Conservation (phyloP, 768 basidiomycete genomes). For the Rhodotorula toruloides region DNA sequence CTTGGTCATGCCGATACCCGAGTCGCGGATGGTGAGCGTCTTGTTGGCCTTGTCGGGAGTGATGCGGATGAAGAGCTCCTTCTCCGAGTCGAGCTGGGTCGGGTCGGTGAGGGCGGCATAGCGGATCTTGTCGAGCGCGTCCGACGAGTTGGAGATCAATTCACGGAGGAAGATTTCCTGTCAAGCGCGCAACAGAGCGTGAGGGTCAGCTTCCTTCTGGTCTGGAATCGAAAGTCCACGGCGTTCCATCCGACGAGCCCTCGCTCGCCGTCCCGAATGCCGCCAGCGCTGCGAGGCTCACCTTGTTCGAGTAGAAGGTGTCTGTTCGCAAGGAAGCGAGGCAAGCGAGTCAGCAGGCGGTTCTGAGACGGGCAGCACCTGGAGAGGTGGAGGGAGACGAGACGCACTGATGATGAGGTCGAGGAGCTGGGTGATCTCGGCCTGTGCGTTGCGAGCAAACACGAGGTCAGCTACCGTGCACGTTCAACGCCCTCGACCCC, state of each 20-base stretch:
- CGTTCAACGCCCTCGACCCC: no score
- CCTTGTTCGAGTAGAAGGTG: slow-evolving; percentile 99
- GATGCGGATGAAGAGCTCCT: slow-evolving; percentile 92
- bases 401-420: slow-evolving; percentile 95
- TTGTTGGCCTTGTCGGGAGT: slow-evolving; percentile 94
- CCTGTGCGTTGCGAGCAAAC: no score
- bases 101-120: slow-evolving; percentile 94
- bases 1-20: slow-evolving; percentile 99
- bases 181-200: not conserved
- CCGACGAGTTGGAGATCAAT: slow-evolving; percentile 91
- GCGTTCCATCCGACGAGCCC: no score
- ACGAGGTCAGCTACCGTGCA: no score
- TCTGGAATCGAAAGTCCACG: no score
- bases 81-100: slow-evolving; percentile 76
- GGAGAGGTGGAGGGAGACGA: not conserved
- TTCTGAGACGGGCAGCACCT: not conserved
- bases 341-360: not conserved
- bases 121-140: slow-evolving; percentile 98
- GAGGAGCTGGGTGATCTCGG: slow-evolving; percentile 97
- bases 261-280: not conserved
- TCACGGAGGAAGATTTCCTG: slow-evolving; percentile 87
- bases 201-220: not conserved
- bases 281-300: slow-evolving; percentile 44
- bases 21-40: slow-evolving; percentile 80
- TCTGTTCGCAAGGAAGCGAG: slow-evolving; percentile 51